Evolutionary conservation across 139 green algal species (phyloP).

Genomic region (Coelastrella sp.): DNA sequence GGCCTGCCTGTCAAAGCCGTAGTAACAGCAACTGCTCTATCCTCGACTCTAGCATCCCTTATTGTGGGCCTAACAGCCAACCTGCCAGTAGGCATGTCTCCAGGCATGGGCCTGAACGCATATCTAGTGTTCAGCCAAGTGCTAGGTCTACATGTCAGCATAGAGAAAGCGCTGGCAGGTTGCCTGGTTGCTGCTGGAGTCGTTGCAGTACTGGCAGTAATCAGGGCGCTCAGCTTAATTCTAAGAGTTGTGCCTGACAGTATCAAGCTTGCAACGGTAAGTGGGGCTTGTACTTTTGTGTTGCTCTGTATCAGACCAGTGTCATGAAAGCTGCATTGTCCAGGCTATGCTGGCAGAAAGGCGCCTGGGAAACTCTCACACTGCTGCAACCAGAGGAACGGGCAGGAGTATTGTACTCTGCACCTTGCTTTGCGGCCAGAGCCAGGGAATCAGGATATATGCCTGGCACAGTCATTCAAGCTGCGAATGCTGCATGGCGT

Average conservation of each 20-base stretch:
- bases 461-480: too few species aligned
- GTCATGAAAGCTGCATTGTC: too few species aligned
- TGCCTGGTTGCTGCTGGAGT: constrained; percentile 53
- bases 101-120: constrained; percentile 78
- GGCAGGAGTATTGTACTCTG: too few species aligned
- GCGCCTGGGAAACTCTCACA: too few species aligned
- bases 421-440: too few species aligned
- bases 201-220: constrained; percentile 57
- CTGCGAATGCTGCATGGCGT: too few species aligned
- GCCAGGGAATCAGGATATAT: too few species aligned
- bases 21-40: constrained; percentile 77
- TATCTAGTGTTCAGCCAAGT: constrained; percentile 65
- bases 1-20: constrained; percentile 59
- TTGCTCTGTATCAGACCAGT: neutral
- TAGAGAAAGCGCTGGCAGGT: constrained; percentile 53
- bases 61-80: constrained; percentile 79
- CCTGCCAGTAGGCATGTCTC: constrained; percentile 81
- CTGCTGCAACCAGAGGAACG: too few species aligned
- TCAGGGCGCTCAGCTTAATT: constrained; percentile 56
- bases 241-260: constrained; percentile 57
- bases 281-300: neutral
- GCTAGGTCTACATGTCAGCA: constrained; percentile 39
- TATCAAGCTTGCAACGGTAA: constrained; percentile 68
- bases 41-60: constrained; percentile 72
- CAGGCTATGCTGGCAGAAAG: too few species aligned